Conservation (phyloP, 331 rosid species). For the Quercus tomentella region DNA sequence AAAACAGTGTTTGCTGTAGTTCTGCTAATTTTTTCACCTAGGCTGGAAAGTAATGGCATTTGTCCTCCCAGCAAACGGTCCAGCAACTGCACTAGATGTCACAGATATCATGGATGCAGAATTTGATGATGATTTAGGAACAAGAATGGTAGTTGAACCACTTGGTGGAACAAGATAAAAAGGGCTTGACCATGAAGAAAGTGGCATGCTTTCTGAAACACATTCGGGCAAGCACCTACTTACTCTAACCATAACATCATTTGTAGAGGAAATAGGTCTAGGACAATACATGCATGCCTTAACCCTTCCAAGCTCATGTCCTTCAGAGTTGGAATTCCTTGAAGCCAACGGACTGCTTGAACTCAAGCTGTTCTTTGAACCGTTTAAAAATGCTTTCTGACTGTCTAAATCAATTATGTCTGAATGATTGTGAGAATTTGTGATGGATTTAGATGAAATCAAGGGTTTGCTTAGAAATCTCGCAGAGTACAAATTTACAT, state of each 20-base stretch:
- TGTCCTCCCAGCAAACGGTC: slow-evolving; percentile 72
- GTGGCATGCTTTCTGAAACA: slow-evolving; percentile 30
- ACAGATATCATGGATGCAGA: slow-evolving; percentile 70
- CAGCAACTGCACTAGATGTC: slow-evolving; percentile 65
- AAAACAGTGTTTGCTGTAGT: neutral
- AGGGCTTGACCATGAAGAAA: slow-evolving; percentile 69
- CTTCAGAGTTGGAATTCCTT: slow-evolving; percentile 38
- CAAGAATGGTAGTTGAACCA: slow-evolving; percentile 80
- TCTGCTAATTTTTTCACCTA: slow-evolving; percentile 43
- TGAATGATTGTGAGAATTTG: slow-evolving; percentile 24
- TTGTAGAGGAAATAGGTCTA: slow-evolving; percentile 45
- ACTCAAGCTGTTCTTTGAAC: slow-evolving; percentile 24
- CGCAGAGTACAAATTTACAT: slow-evolving; percentile 22
- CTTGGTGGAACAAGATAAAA: slow-evolving; percentile 84
- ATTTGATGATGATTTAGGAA: slow-evolving; percentile 68
- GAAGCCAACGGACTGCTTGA: slow-evolving; percentile 28
- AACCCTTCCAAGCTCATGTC: slow-evolving; percentile 56
- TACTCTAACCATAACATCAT: slow-evolving; percentile 65
- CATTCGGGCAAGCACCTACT: slow-evolving; percentile 46
- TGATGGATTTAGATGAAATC: slow-evolving; percentile 26
- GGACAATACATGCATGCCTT: slow-evolving; percentile 74
- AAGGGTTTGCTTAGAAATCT: slow-evolving; percentile 22
- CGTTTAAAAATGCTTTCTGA: slow-evolving; percentile 25
- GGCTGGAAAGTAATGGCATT: slow-evolving; percentile 90
- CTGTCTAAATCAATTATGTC: slow-evolving; percentile 20